Percentiles rank a stretch among this genome's conserved stretches.
Evolutionary conservation across 2,329 filamentous ascomycete species (phyloP).

Genomic region (Zasmidium cellare): DNA sequence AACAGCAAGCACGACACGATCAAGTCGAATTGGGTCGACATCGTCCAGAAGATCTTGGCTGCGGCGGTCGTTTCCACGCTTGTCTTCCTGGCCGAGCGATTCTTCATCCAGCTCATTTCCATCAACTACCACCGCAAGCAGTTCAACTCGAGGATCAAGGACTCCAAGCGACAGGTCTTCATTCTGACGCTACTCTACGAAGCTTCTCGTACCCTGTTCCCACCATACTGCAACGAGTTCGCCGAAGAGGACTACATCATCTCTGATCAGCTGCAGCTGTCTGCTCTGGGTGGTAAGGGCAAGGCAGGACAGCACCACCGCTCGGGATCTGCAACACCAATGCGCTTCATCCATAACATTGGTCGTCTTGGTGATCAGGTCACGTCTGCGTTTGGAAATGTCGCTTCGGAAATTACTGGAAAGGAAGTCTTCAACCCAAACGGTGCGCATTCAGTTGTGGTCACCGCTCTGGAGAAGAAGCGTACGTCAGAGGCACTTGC

Average conservation of each 20-base stretch:
- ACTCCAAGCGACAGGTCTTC: slow-evolving; percentile 82
- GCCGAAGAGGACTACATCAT: slow-evolving; percentile 89
- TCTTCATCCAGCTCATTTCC: slow-evolving; percentile 78
- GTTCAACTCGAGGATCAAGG: slow-evolving; percentile 78
- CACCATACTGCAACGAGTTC: slow-evolving; percentile 89
- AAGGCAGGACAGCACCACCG: slow-evolving; percentile 43
- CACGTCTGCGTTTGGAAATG: slow-evolving; percentile 87
- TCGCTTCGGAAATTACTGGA: slow-evolving; percentile 92
- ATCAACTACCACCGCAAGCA: slow-evolving; percentile 84
- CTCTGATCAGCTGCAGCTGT: slow-evolving; percentile 69
- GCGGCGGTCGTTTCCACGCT: slow-evolving; percentile 68
- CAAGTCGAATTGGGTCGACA: slow-evolving; percentile 50
- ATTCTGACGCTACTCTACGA: slow-evolving; percentile 86
- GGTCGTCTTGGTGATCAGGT: slow-evolving; percentile 89
- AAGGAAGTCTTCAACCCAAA: slow-evolving; percentile 94
- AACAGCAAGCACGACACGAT: slow-evolving; percentile 17
- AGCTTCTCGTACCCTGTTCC: slow-evolving; percentile 83
- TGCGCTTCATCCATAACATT: slow-evolving; percentile 69
- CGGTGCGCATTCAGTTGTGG: slow-evolving; percentile 83
- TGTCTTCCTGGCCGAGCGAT: slow-evolving; percentile 74
- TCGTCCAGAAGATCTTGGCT: slow-evolving; percentile 64
- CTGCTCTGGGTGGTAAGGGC: slow-evolving; percentile 57
- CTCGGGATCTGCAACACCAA: slow-evolving; percentile 70
- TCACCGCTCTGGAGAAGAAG: slow-evolving; percentile 83
- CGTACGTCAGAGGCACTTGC: slow-evolving; percentile 86